Evolutionary conservation across 2,329 filamentous ascomycete genomes (phyloP).

Genomic region (Aspergillus sergii): DNA sequence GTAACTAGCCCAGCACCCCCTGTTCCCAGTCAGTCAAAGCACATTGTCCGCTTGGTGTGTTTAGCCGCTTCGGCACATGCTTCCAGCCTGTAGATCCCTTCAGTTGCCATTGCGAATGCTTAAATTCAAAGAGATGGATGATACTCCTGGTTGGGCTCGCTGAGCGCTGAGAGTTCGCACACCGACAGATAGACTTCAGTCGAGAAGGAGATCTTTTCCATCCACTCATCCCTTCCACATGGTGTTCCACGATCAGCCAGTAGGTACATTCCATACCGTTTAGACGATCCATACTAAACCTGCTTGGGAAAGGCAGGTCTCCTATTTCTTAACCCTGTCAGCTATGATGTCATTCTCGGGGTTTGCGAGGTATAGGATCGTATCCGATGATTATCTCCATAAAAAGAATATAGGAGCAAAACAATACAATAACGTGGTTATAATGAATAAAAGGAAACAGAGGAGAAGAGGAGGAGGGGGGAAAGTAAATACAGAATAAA

Average conservation of each 20-base stretch:
- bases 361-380: neutral
- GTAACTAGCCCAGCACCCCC: neutral
- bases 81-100: constrained; percentile 17
- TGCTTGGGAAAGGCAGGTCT: neutral
- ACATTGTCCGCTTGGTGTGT: neutral
- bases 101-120: neutral
- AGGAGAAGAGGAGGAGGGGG: too few relatives aligned
- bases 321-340: neutral
- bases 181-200: constrained; percentile 1
- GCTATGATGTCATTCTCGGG: neutral
- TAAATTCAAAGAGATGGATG: neutral
- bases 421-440: neutral
- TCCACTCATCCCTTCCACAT: constrained; percentile 21
- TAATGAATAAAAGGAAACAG: neutral
- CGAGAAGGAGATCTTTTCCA: constrained; percentile 15
- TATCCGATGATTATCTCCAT: neutral
- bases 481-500: too few relatives aligned
- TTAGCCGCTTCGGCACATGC: neutral
- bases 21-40: neutral
- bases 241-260: constrained; percentile 17
- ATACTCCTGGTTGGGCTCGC: neutral
- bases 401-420: neutral
- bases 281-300: constrained; percentile 10
- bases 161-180: neutral
- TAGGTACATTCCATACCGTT: constrained; percentile 13